Evolutionary conservation across 176 grass and related monocot genomes (phyloP), one percentile per base, ranked within the genome.

Genomic region (Triticum timopheevii): DNA sequence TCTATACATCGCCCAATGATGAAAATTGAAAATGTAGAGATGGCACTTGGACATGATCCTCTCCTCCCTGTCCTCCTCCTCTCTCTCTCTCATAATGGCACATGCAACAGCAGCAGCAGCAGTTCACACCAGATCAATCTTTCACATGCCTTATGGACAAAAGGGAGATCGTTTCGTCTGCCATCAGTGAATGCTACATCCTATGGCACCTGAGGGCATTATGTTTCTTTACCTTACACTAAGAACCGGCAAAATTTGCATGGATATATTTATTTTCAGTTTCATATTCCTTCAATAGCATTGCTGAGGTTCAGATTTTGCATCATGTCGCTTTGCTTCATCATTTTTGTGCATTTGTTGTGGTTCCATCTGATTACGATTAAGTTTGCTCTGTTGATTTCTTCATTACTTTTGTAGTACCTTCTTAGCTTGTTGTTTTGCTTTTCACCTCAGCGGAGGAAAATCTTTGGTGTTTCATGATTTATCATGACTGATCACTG

Each of bases 1-100:
- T 28, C 10, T 24, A 73, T 80, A 42, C 50, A 52, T 74, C 27
- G 42, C 76, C 82, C 87, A 38, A 23, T 89, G 66, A 89, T 84
- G 67, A 89, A 84, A 74, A 73, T 13, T 59, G 20, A 16, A 74
- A 67, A 75, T 76, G 24, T 27, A 70, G 47, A 84, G 54, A 79
- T 84, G 81, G 54, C 87, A 50, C 6, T 39, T 54, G 78, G 44
- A 66, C 13, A 66, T 65, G 85, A 19, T 75, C 13, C 31, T 47
- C 11, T 13, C 3, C 39, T 49, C 17, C 10, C 28, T 30, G 28
- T 24, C 36, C 36, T 38, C 36, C 13, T 78, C 28, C 47, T 50
- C 47, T 16, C 40, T 42, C 58, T 47, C 17, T 11, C 34, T 33
- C 6, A 4, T 36, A 8, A 13, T 9, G 23, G 56, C 3, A 40